Conservation (phyloP, 495 filamentous ascomycete species). For the Penicillium coffeae region DNA sequence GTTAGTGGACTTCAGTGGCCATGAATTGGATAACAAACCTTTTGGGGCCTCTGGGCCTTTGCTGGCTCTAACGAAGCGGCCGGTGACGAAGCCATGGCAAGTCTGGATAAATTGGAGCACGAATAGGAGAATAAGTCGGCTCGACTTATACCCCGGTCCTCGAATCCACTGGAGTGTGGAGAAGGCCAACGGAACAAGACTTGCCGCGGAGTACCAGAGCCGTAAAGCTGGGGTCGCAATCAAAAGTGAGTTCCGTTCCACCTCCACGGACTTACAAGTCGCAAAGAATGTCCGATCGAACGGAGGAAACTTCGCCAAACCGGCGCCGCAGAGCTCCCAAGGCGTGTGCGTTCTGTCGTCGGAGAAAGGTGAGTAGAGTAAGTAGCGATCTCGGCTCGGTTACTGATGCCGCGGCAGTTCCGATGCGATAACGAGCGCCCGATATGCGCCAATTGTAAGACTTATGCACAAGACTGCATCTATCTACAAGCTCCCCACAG, state of each 20-base stretch:
- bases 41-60: too few species aligned
- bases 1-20: not conserved
- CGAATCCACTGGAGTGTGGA: not conserved
- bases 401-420: constrained; percentile 11
- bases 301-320: constrained; percentile 6
- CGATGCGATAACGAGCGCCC: constrained; percentile 26
- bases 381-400: not conserved
- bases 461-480: constrained; percentile 15
- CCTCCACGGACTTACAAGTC: too few species aligned
- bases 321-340: constrained; percentile 17
- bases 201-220: constrained; percentile 15
- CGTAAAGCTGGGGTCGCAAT: too few species aligned
- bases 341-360: constrained; percentile 28
- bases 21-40: too few species aligned
- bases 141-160: too few species aligned
- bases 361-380: constrained; percentile 28
- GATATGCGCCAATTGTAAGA: constrained; percentile 24
- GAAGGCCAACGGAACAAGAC: constrained; percentile 10
- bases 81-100: too few species aligned
- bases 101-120: not conserved
- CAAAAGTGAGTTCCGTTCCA: too few species aligned
- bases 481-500: constrained; percentile 10
- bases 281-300: too few species aligned
- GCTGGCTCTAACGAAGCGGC: too few species aligned
- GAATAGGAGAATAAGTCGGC: too few species aligned